Percentiles rank a stretch among this genome's conserved stretches.
phyloP scores from a whole-genome alignment of 495 filamentous ascomycete genomes.

The Annulohypoxylon bovei region DNA sequence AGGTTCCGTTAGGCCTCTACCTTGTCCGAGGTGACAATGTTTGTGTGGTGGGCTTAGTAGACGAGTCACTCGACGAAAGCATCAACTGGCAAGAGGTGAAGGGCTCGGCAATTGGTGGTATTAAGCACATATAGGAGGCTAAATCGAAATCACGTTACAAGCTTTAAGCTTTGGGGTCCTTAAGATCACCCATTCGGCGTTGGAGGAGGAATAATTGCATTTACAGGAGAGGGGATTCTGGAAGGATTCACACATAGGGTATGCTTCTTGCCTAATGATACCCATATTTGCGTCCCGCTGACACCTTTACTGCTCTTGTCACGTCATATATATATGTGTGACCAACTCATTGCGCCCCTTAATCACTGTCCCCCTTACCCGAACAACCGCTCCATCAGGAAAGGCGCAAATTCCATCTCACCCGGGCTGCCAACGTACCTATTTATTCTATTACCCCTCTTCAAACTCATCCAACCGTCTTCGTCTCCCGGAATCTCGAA shows the following conservation, averaged over 20 bases:
- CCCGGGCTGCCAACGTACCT: conserved; percentile 71
- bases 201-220: conserved; percentile 36
- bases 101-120: conserved; percentile 82
- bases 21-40: conserved; percentile 95
- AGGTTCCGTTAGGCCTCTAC: conserved; percentile 88
- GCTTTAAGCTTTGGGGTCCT: conserved; percentile 11
- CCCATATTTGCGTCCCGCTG: conserved; percentile 42
- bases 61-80: conserved; percentile 84
- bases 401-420: conserved; percentile 59
- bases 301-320: conserved; percentile 32
- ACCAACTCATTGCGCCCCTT: conserved; percentile 14
- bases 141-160: background rate
- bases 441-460: conserved; percentile 79
- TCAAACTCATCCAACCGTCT: conserved; percentile 75
- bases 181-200: conserved; percentile 42
- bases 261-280: conserved; percentile 49
- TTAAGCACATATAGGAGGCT: conserved; percentile 67
- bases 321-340: conserved; percentile 41
- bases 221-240: conserved; percentile 30
- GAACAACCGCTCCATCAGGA: conserved; percentile 61
- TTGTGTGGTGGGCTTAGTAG: conserved; percentile 86
- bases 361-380: conserved; percentile 33
- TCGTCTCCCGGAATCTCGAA: conserved; percentile 68
- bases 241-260: conserved; percentile 43
- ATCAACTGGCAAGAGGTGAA: conserved; percentile 93